Conservation (phyloP, 2,329 filamentous ascomycete genomes). For the Torrubiella hemipterigena region DNA sequence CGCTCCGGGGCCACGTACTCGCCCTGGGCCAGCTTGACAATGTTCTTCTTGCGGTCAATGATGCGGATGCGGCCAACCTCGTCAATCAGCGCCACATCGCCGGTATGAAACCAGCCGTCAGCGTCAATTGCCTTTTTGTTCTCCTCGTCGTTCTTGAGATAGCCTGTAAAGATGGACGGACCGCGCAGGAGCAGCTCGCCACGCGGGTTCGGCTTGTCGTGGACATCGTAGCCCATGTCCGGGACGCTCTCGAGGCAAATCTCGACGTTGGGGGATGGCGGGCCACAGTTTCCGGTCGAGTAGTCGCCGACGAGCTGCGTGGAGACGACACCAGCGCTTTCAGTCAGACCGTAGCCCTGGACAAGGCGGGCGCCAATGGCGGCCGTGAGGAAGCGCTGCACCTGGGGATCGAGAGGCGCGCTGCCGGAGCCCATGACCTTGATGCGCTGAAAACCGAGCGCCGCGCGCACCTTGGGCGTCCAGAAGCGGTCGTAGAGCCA, state of each 20-base stretch:
- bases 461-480: conserved; percentile 76
- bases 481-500: conserved; percentile 77
- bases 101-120: conserved; percentile 95
- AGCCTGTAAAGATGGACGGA: conserved; percentile 69
- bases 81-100: conserved; percentile 82
- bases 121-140: conserved; percentile 70
- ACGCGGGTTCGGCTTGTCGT: conserved; percentile 80
- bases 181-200: conserved; percentile 82
- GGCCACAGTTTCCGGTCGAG: conserved; percentile 70
- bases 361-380: conserved; percentile 67
- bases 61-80: conserved; percentile 79
- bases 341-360: conserved; percentile 90
- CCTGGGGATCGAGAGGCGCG: conserved; percentile 76
- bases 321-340: conserved; percentile 71
- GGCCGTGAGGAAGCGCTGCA: conserved; percentile 81
- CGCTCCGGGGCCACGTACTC: conserved; percentile 97
- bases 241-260: conserved; percentile 76
- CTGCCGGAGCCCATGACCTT: conserved; percentile 75
- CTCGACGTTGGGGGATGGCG: conserved; percentile 55
- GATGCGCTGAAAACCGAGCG: conserved; percentile 65
- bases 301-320: conserved; percentile 61
- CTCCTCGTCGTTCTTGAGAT: conserved; percentile 84
- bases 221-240: conserved; percentile 83
- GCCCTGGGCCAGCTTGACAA: conserved; percentile 95
- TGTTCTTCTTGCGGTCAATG: conserved; percentile 95